Conservation (phyloP, 495 filamentous ascomycete species). For the Penicillium egyptiacum region DNA sequence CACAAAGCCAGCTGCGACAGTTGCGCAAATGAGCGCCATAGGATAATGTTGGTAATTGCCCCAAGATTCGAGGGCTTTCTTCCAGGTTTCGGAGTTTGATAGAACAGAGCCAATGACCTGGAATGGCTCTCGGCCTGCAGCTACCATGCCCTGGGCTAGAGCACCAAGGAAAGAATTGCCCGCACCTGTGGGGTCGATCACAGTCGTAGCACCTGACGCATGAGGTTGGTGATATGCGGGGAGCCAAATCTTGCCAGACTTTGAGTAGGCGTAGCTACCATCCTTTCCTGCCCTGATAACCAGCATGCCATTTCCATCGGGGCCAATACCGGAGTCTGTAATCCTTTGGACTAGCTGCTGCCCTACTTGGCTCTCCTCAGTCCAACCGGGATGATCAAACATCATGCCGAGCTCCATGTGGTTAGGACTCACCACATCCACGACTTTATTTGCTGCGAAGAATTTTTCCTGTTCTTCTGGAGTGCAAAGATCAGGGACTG, state of each 20-base stretch:
- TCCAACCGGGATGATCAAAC: slow-evolving; percentile 63
- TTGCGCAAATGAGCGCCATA: slow-evolving; percentile 73
- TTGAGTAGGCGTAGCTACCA: slow-evolving; percentile 55
- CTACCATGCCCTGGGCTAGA: slow-evolving; percentile 70
- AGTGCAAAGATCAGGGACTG: slow-evolving; percentile 82
- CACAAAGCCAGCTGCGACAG: slow-evolving; percentile 86
- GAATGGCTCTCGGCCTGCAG: slow-evolving; percentile 45
- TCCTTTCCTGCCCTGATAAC: slow-evolving; percentile 58
- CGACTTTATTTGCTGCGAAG: slow-evolving; percentile 65
- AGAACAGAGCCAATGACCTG: slow-evolving; percentile 38
- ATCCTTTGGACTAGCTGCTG: slow-evolving; percentile 56
- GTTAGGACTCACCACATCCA: slow-evolving; percentile 89
- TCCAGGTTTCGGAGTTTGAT: slow-evolving; percentile 35
- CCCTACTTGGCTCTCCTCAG: slow-evolving; percentile 44
- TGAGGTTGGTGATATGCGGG: slow-evolving; percentile 58
- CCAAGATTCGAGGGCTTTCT: slow-evolving; percentile 27
- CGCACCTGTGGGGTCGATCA: slow-evolving; percentile 93
- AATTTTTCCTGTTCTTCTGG: slow-evolving; percentile 73
- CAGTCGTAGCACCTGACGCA: slow-evolving; percentile 42
- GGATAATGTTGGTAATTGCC: slow-evolving; percentile 49
- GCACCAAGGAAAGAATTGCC: slow-evolving; percentile 92
- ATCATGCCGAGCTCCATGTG: slow-evolving; percentile 80
- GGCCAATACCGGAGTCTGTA: slow-evolving; percentile 53
- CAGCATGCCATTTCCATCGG: slow-evolving; percentile 44
- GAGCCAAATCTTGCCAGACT: slow-evolving; percentile 41